Conservation (phyloP, 306 rosid genomes). For the Gleditsia sinensis region DNA sequence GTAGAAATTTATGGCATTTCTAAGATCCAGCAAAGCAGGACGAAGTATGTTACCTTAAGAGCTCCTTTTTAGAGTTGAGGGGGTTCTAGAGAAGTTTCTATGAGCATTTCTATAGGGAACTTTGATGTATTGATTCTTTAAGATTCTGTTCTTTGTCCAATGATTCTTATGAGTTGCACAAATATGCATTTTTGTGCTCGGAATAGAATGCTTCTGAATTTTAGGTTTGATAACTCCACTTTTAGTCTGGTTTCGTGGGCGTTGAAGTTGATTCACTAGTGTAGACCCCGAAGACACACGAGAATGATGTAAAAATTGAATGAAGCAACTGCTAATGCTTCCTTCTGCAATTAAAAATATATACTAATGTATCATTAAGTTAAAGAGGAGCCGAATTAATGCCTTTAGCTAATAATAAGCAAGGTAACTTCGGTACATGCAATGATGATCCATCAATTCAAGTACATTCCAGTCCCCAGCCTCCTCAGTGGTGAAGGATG, state of each 20-base stretch:
- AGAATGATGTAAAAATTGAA: not conserved
- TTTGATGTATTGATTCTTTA: conserved; percentile 19
- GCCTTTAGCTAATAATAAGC: no score
- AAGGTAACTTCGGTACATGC: no score
- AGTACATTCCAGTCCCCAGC: no score
- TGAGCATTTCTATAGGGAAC: conserved; percentile 10
- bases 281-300: not conserved
- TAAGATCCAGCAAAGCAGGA: not conserved
- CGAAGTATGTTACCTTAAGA: conserved; percentile 19
- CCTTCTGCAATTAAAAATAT: not conserved
- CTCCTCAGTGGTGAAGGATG: no score
- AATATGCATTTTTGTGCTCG: not conserved
- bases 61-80: not conserved
- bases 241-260: conserved; percentile 1
- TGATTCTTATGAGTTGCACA: not conserved
- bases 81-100: not conserved
- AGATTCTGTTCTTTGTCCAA: conserved; percentile 16
- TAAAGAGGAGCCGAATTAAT: no score
- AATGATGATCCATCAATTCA: no score
- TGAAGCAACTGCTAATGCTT: not conserved
- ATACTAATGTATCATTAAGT: no score
- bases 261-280: not conserved
- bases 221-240: not conserved
- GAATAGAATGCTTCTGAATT: not conserved
- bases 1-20: conserved; percentile 26